Conservation (phyloP, 352 stramenopile genomes). For the Aphanomyces stellatus region DNA sequence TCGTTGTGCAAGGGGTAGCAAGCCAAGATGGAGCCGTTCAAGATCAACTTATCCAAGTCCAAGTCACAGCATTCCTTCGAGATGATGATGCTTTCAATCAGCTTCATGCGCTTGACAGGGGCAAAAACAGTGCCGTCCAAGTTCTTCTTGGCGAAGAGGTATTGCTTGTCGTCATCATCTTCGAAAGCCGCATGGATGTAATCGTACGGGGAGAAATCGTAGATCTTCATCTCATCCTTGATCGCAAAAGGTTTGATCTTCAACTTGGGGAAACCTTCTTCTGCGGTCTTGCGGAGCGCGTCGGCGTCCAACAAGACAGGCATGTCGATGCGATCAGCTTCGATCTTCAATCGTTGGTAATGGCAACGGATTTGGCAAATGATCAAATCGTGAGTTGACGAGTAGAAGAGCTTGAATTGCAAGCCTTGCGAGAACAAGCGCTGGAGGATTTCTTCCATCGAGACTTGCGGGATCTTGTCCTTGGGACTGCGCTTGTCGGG, state of each 20-base stretch:
- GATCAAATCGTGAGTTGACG: constrained; percentile 48
- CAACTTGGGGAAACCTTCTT: constrained; percentile 56
- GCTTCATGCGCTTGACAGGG: constrained; percentile 60
- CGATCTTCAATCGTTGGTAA: constrained; percentile 57
- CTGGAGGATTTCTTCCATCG: constrained; percentile 61
- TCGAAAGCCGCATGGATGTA: constrained; percentile 82
- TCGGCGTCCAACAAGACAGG: constrained; percentile 60
- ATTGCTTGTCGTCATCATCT: constrained; percentile 50
- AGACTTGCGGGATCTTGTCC: constrained; percentile 39
- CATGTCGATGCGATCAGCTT: constrained; percentile 64
- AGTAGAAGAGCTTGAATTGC: constrained; percentile 68
- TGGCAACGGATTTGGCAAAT: constrained; percentile 78
- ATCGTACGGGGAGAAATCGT: constrained; percentile 70
- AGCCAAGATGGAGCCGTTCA: constrained; percentile 64
- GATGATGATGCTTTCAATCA: constrained; percentile 83
- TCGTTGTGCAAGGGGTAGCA: constrained; percentile 74
- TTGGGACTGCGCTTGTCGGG: constrained; percentile 51
- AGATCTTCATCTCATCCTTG: constrained; percentile 65
- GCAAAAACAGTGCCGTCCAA: constrained; percentile 50
- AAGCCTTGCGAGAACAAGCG: constrained; percentile 52
- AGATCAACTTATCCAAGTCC: constrained; percentile 65
- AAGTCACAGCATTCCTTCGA: constrained; percentile 52
- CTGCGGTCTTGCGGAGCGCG: constrained; percentile 50
- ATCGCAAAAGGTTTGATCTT: constrained; percentile 75
- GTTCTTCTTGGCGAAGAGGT: constrained; percentile 42